Evolutionary conservation across 805 yeast species (phyloP).

Genomic region (Schizosaccharomyces cryophilus): DNA sequence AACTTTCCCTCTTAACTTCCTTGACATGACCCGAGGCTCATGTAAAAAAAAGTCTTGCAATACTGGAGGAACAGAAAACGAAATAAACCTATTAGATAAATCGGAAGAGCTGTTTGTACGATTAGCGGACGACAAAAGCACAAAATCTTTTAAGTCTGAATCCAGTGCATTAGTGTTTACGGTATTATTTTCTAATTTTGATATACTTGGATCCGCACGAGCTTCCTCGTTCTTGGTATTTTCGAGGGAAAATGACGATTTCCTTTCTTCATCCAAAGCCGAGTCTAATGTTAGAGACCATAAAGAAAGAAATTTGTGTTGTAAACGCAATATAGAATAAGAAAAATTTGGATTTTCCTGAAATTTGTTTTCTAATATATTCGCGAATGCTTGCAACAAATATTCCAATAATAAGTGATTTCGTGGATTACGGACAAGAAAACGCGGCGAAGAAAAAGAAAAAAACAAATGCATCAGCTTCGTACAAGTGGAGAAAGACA

Average conservation of each 20-base stretch:
- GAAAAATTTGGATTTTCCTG: slow-evolving; percentile 10
- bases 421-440: slow-evolving; percentile 8
- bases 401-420: slow-evolving; percentile 9
- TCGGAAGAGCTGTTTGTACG: no score
- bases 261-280: not conserved
- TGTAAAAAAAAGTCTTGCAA: not conserved
- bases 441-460: slow-evolving; percentile 9
- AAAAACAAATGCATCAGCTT: slow-evolving; percentile 11
- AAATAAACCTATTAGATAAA: not conserved
- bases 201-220: no score
- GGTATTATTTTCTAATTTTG: no score
- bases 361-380: slow-evolving; percentile 10
- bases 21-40: slow-evolving; percentile 4
- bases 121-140: no score
- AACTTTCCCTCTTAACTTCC: not conserved
- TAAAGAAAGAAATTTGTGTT: slow-evolving; percentile 8
- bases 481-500: slow-evolving; percentile 12
- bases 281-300: not conserved
- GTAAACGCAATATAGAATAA: slow-evolving; percentile 11
- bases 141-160: no score
- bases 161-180: no score
- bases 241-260: not conserved
- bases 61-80: not conserved
- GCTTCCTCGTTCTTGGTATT: not conserved
- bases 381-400: slow-evolving; percentile 9